These are phyloP conservation scores for Nicotiana noctiflora DNA, from an alignment of 257 asterid genomes.

Conservation along the genomic window DNA sequence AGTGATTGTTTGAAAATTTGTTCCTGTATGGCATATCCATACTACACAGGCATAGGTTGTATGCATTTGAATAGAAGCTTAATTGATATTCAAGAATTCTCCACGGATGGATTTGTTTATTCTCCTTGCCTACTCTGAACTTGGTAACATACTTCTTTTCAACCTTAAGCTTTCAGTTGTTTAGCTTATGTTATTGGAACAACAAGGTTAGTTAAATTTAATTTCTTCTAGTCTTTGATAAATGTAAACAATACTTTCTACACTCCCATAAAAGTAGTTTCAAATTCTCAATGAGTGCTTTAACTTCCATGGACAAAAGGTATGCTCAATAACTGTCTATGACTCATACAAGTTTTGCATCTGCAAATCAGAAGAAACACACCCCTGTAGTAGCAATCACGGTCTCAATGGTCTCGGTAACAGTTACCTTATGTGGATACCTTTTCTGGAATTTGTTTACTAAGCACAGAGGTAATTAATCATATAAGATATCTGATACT, in stretches of 20 bases:
- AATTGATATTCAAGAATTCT: conserved; percentile 33
- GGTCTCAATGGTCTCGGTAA: conserved; percentile 17
- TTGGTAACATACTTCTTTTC: conserved; percentile 24
- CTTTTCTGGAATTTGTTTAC: conserved; percentile 31
- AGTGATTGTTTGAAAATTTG: too few species aligned
- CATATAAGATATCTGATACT: neutral
- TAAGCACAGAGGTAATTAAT: conserved; percentile 36
- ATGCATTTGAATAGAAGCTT: conserved; percentile 24
- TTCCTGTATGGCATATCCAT: conserved; percentile 23
- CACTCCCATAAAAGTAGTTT: too few species aligned
- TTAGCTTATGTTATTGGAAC: neutral
- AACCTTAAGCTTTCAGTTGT: neutral
- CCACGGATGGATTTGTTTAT: conserved; percentile 33
- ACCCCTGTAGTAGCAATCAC: conserved; percentile 16
- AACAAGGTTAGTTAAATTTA: neutral
- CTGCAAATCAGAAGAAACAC: too few species aligned
- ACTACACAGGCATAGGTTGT: conserved; percentile 17
- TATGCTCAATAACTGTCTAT: too few species aligned
- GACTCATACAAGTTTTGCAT: too few species aligned
- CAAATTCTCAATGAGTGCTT: too few species aligned
- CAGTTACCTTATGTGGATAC: conserved; percentile 12
- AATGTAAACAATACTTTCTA: too few species aligned
- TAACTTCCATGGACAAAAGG: too few species aligned
- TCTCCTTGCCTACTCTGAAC: conserved; percentile 43
- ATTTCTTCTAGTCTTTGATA: too few species aligned